These are phyloP conservation scores for Glonium stellatum DNA, from an alignment of 495 filamentous ascomycete genomes.

Conservation along the genomic window DNA sequence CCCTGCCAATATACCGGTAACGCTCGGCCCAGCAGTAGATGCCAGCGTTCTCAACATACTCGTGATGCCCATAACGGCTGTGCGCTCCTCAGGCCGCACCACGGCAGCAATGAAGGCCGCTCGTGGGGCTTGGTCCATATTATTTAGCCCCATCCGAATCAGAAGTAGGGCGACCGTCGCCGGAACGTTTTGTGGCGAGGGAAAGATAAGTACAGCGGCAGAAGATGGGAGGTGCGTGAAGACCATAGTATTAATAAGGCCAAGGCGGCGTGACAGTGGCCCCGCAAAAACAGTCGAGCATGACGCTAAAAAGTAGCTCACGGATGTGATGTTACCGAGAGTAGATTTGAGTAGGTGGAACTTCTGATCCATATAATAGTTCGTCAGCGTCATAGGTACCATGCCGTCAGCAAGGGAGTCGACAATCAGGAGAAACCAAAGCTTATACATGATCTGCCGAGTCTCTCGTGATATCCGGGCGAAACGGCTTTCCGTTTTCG, in stretches of 20 bases:
- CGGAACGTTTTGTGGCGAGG: constrained; percentile 51
- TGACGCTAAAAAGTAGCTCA: constrained; percentile 51
- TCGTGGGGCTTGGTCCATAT: constrained; percentile 77
- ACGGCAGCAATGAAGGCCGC: constrained; percentile 71
- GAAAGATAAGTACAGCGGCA: constrained; percentile 62
- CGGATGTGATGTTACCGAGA: constrained; percentile 29
- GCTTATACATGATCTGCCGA: constrained; percentile 54
- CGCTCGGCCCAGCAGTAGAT: neutral
- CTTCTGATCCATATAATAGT: constrained; percentile 69
- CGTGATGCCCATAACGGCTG: constrained; percentile 48
- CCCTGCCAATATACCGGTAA: no score
- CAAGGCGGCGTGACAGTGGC: constrained; percentile 66
- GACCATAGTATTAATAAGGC: constrained; percentile 81
- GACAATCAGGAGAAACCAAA: constrained; percentile 71
- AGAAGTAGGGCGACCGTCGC: constrained; percentile 56
- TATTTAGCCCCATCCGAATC: constrained; percentile 55
- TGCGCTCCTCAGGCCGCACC: constrained; percentile 65
- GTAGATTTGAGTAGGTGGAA: constrained; percentile 60
- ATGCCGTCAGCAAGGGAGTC: constrained; percentile 78
- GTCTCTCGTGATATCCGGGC: constrained; percentile 40
- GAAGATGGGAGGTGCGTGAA: constrained; percentile 76
- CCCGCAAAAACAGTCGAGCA: constrained; percentile 65
- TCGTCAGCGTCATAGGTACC: constrained; percentile 45
- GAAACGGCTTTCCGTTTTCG: constrained; percentile 54
- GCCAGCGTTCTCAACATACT: constrained; percentile 33